phyloP scores from a whole-genome alignment of 345 rosid genomes.

The Luvunga scandens region DNA sequence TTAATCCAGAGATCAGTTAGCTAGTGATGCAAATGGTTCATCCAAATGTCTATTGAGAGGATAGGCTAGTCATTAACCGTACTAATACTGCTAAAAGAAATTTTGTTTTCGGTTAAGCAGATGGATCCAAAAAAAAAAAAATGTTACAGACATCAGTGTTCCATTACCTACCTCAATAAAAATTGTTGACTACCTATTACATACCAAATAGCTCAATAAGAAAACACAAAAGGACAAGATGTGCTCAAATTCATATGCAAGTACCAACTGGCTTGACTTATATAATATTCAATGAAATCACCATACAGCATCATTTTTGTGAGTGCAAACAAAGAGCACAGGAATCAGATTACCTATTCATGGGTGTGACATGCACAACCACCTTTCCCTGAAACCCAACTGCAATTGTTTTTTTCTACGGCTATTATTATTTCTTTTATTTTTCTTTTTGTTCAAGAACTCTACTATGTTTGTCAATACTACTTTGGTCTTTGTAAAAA shows the following conservation, averaged over 20 bases:
- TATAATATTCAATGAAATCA: slow-evolving; percentile 13
- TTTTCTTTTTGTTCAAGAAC: background rate
- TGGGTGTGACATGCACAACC: slow-evolving; percentile 11
- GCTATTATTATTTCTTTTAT: background rate
- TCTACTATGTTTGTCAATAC: background rate
- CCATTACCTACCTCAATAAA: slow-evolving; percentile 4
- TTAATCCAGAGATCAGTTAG: background rate
- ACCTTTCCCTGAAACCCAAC: background rate
- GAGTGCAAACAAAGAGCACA: slow-evolving; percentile 18
- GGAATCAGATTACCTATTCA: slow-evolving; percentile 13
- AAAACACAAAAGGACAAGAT: slow-evolving; percentile 1
- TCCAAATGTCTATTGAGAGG: background rate
- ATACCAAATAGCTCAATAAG: background rate
- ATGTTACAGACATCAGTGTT: background rate
- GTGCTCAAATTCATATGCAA: slow-evolving; percentile 11
- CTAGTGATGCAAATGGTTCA: background rate
- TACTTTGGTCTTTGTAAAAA: background rate
- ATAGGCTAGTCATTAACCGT: background rate
- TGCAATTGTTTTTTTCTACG: background rate
- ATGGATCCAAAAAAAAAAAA: background rate
- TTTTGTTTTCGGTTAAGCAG: background rate
- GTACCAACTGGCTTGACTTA: slow-evolving; percentile 9
- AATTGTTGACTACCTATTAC: background rate
- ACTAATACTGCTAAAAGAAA: background rate
- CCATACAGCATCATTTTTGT: slow-evolving; percentile 6